Evolutionary conservation across 768 basidiomycete species (phyloP), one percentile per base, ranked within the genome.

Genomic region (Boletus patriciae): DNA sequence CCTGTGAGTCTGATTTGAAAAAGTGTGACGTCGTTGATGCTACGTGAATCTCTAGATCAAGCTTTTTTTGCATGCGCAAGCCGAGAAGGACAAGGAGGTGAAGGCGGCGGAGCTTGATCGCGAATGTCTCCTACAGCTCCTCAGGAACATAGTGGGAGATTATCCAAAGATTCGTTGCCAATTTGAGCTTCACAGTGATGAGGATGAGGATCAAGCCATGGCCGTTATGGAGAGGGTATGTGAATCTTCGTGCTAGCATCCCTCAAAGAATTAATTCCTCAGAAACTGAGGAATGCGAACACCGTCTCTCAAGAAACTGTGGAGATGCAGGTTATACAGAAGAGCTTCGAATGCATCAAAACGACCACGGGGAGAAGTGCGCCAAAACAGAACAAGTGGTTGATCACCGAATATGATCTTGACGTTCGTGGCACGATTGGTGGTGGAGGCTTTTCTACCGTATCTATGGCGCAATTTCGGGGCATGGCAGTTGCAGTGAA

Each of bases 391-490:
- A 45, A 19, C 6, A 54, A 54, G 19, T 71, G 69, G 69, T 61
- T 62, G 6, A 64, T 71, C 37, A 66, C 64, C 27, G 52, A 64
- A 3, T 64, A 67, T 36, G 70, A 71, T 18, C 66, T 71, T 19
- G 67, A 69, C 4, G 51, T 64, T 43, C 65, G 63, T 7, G 54
- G 50, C 8, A 45, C 56, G 43, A 68, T 70, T 41, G 70, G 69
- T 6, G 25, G 60, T 18, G 70, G 70, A 8, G 69, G 64, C 27
- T 71, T 71, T 45, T 44, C 57, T 19, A 59, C 43, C 0, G 57
- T 59, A 6, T 36, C 18, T 0, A 59, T 50, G 25, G 57, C 52
- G 4, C 27, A 21, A 38, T 59, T 54, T 31, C 38, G 57, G 21
- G 36, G 36, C 16, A 45, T 15, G 38, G 34, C 38, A 6, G 57